These are phyloP conservation scores for Fusarium sp. DNA, from an alignment of 2,329 filamentous ascomycete species.

Conservation along the genomic window DNA sequence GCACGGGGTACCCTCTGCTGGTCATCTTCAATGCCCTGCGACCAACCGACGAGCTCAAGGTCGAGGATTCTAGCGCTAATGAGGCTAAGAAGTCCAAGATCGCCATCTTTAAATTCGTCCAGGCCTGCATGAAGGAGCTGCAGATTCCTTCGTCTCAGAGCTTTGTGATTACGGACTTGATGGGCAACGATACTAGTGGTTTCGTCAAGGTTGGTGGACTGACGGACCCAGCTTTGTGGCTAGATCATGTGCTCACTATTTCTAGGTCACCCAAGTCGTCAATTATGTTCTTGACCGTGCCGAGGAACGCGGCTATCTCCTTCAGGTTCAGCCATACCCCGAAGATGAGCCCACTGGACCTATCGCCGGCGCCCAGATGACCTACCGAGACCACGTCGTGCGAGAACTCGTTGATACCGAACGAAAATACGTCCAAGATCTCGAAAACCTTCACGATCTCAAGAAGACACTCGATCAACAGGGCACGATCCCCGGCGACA, in stretches of 20 bases:
- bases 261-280: conserved; percentile 85
- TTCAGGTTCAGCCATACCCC: conserved; percentile 71
- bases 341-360: conserved; percentile 67
- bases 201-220: conserved; percentile 85
- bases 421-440: conserved; percentile 96
- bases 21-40: conserved; percentile 90
- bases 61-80: conserved; percentile 73
- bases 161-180: conserved; percentile 92
- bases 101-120: conserved; percentile 92
- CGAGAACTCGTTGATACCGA: conserved; percentile 95
- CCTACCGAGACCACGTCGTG: conserved; percentile 87
- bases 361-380: conserved; percentile 76
- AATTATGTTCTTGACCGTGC: conserved; percentile 92
- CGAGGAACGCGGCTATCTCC: conserved; percentile 82
- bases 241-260: conserved; percentile 6
- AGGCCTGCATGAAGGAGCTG: conserved; percentile 88
- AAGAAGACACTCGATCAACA: conserved; percentile 92
- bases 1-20: conserved; percentile 87
- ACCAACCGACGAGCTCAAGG: conserved; percentile 77
- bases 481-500: conserved; percentile 89
- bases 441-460: conserved; percentile 93
- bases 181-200: conserved; percentile 94
- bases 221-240: not conserved
- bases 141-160: conserved; percentile 85
- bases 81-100: conserved; percentile 88